Evolutionary conservation across 2,329 filamentous ascomycete genomes (phyloP), one percentile per base, ranked within the genome.

Genomic region (Fusarium acutatum): DNA sequence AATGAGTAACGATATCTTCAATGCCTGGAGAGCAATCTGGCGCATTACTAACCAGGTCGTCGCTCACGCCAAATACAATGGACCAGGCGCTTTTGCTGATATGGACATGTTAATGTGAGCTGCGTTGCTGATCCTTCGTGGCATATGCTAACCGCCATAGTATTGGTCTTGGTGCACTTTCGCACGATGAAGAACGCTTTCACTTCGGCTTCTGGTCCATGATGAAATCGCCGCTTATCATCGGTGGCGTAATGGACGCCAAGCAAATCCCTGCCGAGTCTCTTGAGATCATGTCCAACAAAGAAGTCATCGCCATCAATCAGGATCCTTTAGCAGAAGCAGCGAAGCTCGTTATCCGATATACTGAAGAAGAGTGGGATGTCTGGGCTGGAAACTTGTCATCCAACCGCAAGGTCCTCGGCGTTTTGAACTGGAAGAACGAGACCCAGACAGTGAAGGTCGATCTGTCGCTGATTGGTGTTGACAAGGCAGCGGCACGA

Each of bases 281-380:
- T 0, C 74, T 88, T 20, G 78, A 79, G 11, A 80, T 87, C 22
- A 76, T 88, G 52, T 81, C 81, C 3, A 90, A 90, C 77, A 81
- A 83, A 32, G 88, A 89, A 61, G 84, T 89, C 28, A 87, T 91
- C 30, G 85, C 85, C 0, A 87, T 89, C 75, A 90, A 90, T 72
- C 88, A 91, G 72, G 89, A 91, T 73, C 67, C 84, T 0, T 78
- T 90, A 0, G 87, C 84, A 0, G 80, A 85, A 60, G 86, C 88
- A 49, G 87, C 88, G 1, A 82, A 82, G n/a, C 80, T 91, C 3
- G 77, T 85, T 3, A 80, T 85, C 9, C 82, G 86, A 10, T 84
- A 85, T 73, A 85, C 86, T 0, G 83, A 86, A 28, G 83, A 85
- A 34, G 82, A 84, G 46, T 88, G 85, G 79, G 87, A 89, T 60